Evolutionary conservation across 257 asterid genomes (phyloP).

Genomic region (Scutellaria minor): DNA sequence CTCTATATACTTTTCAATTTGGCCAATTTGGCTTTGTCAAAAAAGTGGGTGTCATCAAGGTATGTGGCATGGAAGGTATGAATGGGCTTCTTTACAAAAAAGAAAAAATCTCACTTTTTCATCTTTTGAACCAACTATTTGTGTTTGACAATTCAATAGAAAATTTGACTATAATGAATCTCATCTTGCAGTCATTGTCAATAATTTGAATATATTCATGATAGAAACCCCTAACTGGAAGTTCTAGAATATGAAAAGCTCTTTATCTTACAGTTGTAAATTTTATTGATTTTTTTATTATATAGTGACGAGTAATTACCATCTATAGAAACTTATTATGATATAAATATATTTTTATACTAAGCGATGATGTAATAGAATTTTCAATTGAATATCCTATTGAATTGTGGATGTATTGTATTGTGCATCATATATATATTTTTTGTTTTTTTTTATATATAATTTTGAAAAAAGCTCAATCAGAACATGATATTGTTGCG

Average conservation of each 20-base stretch:
- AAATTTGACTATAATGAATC: not conserved
- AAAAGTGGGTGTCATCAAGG: conserved; percentile 25
- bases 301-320: not conserved
- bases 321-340: too few relatives aligned
- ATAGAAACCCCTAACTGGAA: not conserved
- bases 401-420: too few relatives aligned
- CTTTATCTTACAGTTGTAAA: not conserved
- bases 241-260: conserved; percentile 2
- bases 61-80: conserved; percentile 36
- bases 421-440: too few relatives aligned
- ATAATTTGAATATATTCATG: not conserved
- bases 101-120: conserved; percentile 29
- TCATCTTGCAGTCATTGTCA: conserved; percentile 21
- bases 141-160: too few relatives aligned
- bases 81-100: conserved; percentile 30
- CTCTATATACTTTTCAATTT: not conserved
- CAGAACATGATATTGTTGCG: too few relatives aligned
- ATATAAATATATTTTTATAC: too few relatives aligned
- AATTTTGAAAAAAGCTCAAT: too few relatives aligned
- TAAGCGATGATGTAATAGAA: too few relatives aligned
- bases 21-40: conserved; percentile 12
- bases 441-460: too few relatives aligned
- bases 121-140: conserved; percentile 28
- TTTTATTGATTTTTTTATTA: not conserved
- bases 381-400: too few relatives aligned